phyloP scores from a whole-genome alignment of 1,284 basidiomycete species.

The Marasmius fiardii region DNA sequence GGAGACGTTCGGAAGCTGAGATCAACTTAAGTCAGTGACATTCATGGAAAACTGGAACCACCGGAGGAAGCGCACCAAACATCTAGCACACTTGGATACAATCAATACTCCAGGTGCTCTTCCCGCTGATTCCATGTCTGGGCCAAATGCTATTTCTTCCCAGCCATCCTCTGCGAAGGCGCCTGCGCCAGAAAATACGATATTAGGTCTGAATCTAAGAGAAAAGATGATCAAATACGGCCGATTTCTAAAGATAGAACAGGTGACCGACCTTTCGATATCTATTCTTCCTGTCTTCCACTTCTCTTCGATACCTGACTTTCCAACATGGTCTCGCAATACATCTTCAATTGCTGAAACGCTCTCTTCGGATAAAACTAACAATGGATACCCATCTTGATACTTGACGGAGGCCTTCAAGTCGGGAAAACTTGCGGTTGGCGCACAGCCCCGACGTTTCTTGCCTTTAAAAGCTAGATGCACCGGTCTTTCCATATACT shows the following conservation, averaged over 20 bases:
- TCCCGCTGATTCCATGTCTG: slow-evolving; percentile 19
- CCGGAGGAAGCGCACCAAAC: slow-evolving; percentile 48
- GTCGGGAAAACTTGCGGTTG: slow-evolving; percentile 52
- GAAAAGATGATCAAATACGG: slow-evolving; percentile 16
- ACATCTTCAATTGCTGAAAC: slow-evolving; percentile 44
- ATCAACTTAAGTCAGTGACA: too few relatives aligned
- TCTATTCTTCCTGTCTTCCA: slow-evolving; percentile 54
- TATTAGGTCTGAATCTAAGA: slow-evolving; percentile 77
- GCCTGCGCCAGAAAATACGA: slow-evolving; percentile 57
- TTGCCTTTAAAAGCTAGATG: slow-evolving; percentile 67
- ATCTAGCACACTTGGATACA: slow-evolving; percentile 66
- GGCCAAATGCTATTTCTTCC: slow-evolving; percentile 53
- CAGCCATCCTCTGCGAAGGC: slow-evolving; percentile 49
- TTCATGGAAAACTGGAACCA: slow-evolving; percentile 2
- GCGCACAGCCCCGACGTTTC: slow-evolving; percentile 42
- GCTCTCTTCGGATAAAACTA: slow-evolving; percentile 66
- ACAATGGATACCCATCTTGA: slow-evolving; percentile 71
- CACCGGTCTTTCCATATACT: slow-evolving; percentile 57
- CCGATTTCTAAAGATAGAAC: slow-evolving; percentile 1
- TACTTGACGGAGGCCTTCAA: slow-evolving; percentile 54
- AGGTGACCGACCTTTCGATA: slow-evolving; percentile 52
- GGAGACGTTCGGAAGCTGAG: slow-evolving; percentile 70
- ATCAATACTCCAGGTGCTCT: slow-evolving; percentile 43
- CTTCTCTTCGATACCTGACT: slow-evolving; percentile 51
- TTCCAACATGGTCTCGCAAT: slow-evolving; percentile 45